Evolutionary conservation across 306 rosid species (phyloP), one percentile per base, ranked within the genome.

Genomic region (Myrica gale): DNA sequence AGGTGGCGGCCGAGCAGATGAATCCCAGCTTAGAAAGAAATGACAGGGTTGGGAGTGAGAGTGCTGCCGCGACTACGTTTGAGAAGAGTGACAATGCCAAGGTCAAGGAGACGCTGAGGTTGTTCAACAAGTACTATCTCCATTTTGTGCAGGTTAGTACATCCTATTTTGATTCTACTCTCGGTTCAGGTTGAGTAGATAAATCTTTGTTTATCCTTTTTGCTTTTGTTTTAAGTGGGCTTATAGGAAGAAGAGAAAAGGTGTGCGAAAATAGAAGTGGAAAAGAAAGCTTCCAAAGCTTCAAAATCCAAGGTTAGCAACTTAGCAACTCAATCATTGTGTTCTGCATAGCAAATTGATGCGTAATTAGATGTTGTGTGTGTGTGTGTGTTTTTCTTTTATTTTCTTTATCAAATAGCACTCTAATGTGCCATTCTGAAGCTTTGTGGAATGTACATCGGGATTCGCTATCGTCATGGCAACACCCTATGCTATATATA

Each of bases 121-220:
- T 87, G 80, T 95, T 92, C 78, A 95, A 89, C 82, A 92, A 88
- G 72, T 76, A 95, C 62, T 95, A 92, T 62, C 97, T 95, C 56
- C 87, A 87, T 71, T 85, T 85, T 16, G 90, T 95, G 17, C 97
- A 95, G 97, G 98, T 92, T 63, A 55, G 84, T 73, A 39, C 54
- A 0, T 0, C 51, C 56, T 23, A 48, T 51, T 66, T 44, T 39
- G 32, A 23, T 81, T 5, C 13, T 10, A 62, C 50, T 44, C 9
- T 11, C 23, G 41, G 44, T 50, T 69, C 53, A 3, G 8, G 19
- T n/a, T 55, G 11, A 72, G 51, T 2, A 66, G 70, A 68, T 23
- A 67, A 23, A 16, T 23, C 13, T 45, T 11, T 3, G 32, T 39
- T 44, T n/a, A 23, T 23, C 6, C 1, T 11, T 2, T 45, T 32